A percentile compares a stretch with the other conserved stretches of the same genome.
Conservation (phyloP, 192 early-diverging fungal species). For the Nowakowskiella sp. region DNA sequence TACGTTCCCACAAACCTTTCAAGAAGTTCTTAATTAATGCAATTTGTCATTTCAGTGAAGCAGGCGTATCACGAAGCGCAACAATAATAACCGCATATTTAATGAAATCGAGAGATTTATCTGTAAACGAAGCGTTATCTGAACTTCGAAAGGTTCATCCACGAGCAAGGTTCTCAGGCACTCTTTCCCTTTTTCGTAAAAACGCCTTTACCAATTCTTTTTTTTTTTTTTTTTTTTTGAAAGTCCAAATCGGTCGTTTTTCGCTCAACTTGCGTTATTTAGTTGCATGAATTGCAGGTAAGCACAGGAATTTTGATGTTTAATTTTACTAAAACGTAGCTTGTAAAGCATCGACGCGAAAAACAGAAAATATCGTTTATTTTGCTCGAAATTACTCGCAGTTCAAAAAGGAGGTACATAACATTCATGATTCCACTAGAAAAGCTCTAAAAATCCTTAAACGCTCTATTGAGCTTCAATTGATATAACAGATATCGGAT, state of each 20-base stretch:
- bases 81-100: slow-evolving; percentile 57
- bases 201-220: no score
- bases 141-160: slow-evolving; percentile 29
- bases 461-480: neutral
- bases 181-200: no score
- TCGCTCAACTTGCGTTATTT: slow-evolving; percentile 54
- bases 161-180: no score
- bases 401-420: slow-evolving; percentile 35
- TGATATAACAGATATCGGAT: no score
- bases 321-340: neutral
- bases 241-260: slow-evolving; percentile 58
- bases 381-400: neutral
- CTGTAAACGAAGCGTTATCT: slow-evolving; percentile 37
- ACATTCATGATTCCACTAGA: slow-evolving; percentile 41
- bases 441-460: slow-evolving; percentile 34
- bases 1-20: neutral
- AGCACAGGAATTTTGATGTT: neutral
- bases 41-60: slow-evolving; percentile 16
- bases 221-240: no score
- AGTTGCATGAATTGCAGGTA: slow-evolving; percentile 47
- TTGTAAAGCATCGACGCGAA: no score
- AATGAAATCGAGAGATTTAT: slow-evolving; percentile 48
- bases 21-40: neutral
- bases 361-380: slow-evolving; percentile 7
- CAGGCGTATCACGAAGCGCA: slow-evolving; percentile 64